Evolutionary conservation across 2,329 filamentous ascomycete species (phyloP).

Genomic region (Penicillium psychrosexuale): DNA sequence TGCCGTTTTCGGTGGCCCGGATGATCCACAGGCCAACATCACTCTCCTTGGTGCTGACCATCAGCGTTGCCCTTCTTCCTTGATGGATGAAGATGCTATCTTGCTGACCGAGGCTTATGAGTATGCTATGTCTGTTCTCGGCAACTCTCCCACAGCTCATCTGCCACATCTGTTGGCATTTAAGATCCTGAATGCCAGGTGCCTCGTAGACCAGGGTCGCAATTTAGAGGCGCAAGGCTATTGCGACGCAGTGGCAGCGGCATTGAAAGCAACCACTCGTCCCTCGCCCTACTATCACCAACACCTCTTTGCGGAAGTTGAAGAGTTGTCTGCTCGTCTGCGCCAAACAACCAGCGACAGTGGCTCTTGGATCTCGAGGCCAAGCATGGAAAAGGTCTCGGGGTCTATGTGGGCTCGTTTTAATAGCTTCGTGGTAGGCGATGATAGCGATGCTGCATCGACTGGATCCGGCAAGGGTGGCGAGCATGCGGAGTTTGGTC

Average conservation of each 20-base stretch:
- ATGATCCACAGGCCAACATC: conserved; percentile 75
- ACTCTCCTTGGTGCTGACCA: conserved; percentile 85
- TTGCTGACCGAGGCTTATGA: conserved; percentile 96
- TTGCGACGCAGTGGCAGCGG: conserved; percentile 74
- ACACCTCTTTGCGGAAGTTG: conserved; percentile 69
- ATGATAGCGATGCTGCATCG: conserved; percentile 68
- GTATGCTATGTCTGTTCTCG: conserved; percentile 73
- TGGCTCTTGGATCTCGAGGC: conserved; percentile 87
- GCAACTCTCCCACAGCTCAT: conserved; percentile 54
- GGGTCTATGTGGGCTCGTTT: conserved; percentile 88
- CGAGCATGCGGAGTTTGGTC: conserved; percentile 61
- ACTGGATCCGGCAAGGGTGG: conserved; percentile 56
- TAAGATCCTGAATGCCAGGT: conserved; percentile 83
- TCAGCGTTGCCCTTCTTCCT: conserved; percentile 64
- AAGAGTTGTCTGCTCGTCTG: conserved; percentile 78
- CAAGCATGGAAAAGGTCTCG: conserved; percentile 93
- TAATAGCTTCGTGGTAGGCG: conserved; percentile 92
- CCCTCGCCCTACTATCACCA: conserved; percentile 83
- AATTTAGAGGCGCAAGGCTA: conserved; percentile 84
- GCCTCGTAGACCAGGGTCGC: conserved; percentile 78
- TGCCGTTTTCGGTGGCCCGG: conserved; percentile 73
- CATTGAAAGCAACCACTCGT: conserved; percentile 76
- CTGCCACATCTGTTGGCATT: conserved; percentile 84
- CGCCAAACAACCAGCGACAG: conserved; percentile 81
- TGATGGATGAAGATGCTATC: conserved; percentile 79